Conservation (phyloP, 2,329 filamentous ascomycete species). For the Calycina marina region DNA sequence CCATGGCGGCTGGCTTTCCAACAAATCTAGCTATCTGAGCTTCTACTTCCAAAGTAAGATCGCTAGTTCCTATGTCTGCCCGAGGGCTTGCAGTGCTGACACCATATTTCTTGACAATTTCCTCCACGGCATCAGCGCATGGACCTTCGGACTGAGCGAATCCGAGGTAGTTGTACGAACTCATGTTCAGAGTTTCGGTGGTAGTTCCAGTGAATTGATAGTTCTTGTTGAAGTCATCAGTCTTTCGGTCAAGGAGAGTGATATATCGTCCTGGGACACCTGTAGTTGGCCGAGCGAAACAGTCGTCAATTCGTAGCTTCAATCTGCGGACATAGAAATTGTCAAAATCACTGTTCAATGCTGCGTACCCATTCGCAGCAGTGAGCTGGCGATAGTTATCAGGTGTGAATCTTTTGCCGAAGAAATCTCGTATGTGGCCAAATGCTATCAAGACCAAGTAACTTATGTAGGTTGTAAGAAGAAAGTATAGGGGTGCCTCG, state of each 20-base stretch:
- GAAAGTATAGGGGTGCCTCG: slow-evolving; percentile 90
- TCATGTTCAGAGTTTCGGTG: slow-evolving; percentile 95
- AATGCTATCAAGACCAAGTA: slow-evolving; percentile 93
- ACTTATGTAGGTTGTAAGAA: slow-evolving; percentile 96
- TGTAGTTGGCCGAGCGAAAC: slow-evolving; percentile 82
- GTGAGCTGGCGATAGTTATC: slow-evolving; percentile 71
- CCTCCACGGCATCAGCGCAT: slow-evolving; percentile 86
- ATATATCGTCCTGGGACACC: slow-evolving; percentile 92
- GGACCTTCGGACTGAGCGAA: slow-evolving; percentile 96
- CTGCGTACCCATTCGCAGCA: slow-evolving; percentile 77
- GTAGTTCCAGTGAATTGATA: slow-evolving; percentile 82
- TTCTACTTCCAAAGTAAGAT: slow-evolving; percentile 81
- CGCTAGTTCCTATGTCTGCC: slow-evolving; percentile 71
- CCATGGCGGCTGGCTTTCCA: slow-evolving; percentile 85
- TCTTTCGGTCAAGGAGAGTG: slow-evolving; percentile 79
- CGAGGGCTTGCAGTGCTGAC: slow-evolving; percentile 71
- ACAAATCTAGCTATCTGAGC: slow-evolving; percentile 80
- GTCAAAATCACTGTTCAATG: slow-evolving; percentile 95
- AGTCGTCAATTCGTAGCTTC: slow-evolving; percentile 92
- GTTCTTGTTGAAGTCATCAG: slow-evolving; percentile 79
- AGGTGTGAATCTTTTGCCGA: slow-evolving; percentile 86
- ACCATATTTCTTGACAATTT: slow-evolving; percentile 71
- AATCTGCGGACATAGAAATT: slow-evolving; percentile 91
- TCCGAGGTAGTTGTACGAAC: slow-evolving; percentile 98
- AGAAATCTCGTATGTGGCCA: slow-evolving; percentile 92